Base-by-base conservation (phyloP, 306 rosid genomes). In the Styphnolobium japonicum region DNA sequence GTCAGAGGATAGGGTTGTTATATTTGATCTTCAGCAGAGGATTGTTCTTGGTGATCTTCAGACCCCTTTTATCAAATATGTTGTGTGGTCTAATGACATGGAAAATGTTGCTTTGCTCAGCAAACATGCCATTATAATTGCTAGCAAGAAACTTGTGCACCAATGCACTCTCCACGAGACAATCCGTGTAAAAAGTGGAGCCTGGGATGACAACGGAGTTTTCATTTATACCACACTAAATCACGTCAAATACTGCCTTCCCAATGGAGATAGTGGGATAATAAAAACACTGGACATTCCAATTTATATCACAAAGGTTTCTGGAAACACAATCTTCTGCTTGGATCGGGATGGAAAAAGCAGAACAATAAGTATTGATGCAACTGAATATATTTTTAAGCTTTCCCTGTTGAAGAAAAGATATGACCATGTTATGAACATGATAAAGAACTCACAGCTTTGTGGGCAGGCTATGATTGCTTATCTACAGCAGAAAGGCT, bases 131-230 rank as follows among this genome's bases (percentile, higher is more conserved):
- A 90, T 94, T 66, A 78, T 94, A 75, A 92, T 94, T 71, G 94
- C 97, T 48, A 94, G 73, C 87, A 92, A 94, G 85, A 89, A 80
- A 84, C 97, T 94, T 78, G 98, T 89, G 85, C 98, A 90, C 81
- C 94, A 90, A 67, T 94, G 98, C 84, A 94, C 98, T 6, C 93
- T 94, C 69, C 98, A 94, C 57, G 98, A 94, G 84, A 92, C 98
- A 39, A 94, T 94, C 71, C 98, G 98, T 62, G 97, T 94, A 16
- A 94, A 94, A 80, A 94, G 97, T 80, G 98, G 98, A 77, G 94
- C 88, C 23, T 94, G 98, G 98, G 98, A 94, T 85, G 97, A 89
- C 84, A 94, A 90, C 16, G 97, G 97, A 12, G 97, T 94, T 67
- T 92, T 94, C 82, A 94, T 94, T 51, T 94, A 94, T 75, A 89